A percentile compares a stretch with the other conserved stretches of the same genome.
Conservation (phyloP, 2,329 filamentous ascomycete species). For the Cytospora schulzeri region DNA sequence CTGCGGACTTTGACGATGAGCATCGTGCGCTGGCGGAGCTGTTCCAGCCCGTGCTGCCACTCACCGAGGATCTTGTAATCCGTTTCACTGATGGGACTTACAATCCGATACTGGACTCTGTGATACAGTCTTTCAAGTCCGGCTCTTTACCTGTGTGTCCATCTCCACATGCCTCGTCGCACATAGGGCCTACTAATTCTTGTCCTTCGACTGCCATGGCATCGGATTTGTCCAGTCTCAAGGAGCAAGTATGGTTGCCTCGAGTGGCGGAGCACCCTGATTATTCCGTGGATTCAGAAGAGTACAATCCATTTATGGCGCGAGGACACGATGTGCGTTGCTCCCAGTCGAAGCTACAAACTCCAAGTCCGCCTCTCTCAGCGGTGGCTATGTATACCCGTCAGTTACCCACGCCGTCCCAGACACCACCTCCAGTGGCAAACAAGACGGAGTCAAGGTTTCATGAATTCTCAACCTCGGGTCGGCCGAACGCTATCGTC, state of each 20-base stretch:
- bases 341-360: conserved; percentile 25
- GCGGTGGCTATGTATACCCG: conserved; percentile 31
- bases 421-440: conserved; percentile 39
- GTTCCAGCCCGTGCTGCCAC: conserved; percentile 51
- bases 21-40: conserved; percentile 30
- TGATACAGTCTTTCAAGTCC: conserved; percentile 50
- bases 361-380: conserved; percentile 33
- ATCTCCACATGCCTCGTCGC: conserved; percentile 14
- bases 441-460: conserved; percentile 41
- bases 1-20: conserved; percentile 30
- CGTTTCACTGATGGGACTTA: conserved; percentile 50
- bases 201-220: conserved; percentile 25
- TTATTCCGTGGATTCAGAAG: conserved; percentile 35
- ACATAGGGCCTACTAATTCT: conserved; percentile 20
- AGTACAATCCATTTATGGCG: conserved; percentile 51
- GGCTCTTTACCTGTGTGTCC: conserved; percentile 38
- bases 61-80: conserved; percentile 59
- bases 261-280: conserved; percentile 18
- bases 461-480: conserved; percentile 46
- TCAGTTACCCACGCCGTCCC: conserved; percentile 46
- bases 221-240: conserved; percentile 22
- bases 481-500: conserved; percentile 51
- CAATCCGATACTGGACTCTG: conserved; percentile 47
- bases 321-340: conserved; percentile 3
- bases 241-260: conserved; percentile 18